Percentiles rank a stretch among this genome's conserved stretches.
Evolutionary conservation across 306 rosid species (phyloP).

Genomic region (Spatholobus suberectus): DNA sequence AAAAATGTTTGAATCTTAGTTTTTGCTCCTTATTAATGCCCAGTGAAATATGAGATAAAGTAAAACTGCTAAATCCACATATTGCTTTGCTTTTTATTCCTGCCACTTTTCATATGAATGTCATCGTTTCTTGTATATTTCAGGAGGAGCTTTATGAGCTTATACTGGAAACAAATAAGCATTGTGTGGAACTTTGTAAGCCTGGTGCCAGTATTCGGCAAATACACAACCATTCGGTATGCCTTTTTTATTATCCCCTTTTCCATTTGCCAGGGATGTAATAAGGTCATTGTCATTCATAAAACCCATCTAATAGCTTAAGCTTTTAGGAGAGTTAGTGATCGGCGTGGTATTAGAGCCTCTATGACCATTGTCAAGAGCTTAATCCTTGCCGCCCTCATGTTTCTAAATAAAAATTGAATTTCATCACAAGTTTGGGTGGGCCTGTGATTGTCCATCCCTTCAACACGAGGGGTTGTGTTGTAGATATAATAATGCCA

Average conservation of each 20-base stretch:
- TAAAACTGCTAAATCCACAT: background rate
- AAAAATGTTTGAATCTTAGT: constrained; percentile 14
- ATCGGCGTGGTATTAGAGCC: background rate
- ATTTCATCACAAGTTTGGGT: constrained; percentile 1
- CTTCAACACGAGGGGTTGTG: background rate
- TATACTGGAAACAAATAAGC: constrained; percentile 79
- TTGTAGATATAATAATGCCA: background rate
- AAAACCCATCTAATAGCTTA: constrained; percentile 1
- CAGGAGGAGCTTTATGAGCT: constrained; percentile 95
- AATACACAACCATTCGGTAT: constrained; percentile 88
- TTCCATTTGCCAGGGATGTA: background rate
- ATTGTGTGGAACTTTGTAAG: constrained; percentile 82
- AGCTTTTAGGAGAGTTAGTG: constrained; percentile 14
- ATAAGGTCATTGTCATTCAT: constrained; percentile 11
- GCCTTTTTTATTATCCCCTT: constrained; percentile 27
- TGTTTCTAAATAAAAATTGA: constrained; percentile 4
- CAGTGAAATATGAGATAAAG: constrained; percentile 10
- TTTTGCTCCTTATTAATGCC: constrained; percentile 2
- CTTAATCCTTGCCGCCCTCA: constrained; percentile 1
- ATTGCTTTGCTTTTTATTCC: constrained; percentile 23
- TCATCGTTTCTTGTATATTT: constrained; percentile 39
- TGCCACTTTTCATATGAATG: constrained; percentile 19
- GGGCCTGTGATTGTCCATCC: background rate
- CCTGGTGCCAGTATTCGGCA: constrained; percentile 79
- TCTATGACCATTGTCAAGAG: background rate